Conservation (phyloP, 2,329 filamentous ascomycete species). For the Xylaria sp. region DNA sequence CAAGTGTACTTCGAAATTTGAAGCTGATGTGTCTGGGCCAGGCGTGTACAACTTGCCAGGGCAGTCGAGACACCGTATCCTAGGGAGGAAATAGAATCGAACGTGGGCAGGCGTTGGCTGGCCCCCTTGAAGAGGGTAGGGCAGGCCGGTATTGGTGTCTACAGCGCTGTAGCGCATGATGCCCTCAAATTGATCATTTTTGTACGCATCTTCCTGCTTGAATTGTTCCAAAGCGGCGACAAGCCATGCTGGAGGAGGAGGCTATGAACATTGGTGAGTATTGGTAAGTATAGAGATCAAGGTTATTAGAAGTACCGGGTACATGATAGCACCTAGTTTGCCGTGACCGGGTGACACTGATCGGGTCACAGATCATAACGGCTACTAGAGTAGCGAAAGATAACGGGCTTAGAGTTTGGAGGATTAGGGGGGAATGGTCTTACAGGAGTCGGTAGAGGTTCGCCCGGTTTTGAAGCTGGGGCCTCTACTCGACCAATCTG, state of each 20-base stretch:
- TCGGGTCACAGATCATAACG: slow-evolving; percentile 48
- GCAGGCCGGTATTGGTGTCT: slow-evolving; percentile 75
- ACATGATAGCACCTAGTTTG: slow-evolving; percentile 28
- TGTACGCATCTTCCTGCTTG: slow-evolving; percentile 70
- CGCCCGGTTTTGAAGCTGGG: slow-evolving; percentile 68
- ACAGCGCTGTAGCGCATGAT: slow-evolving; percentile 91
- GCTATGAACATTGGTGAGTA: slow-evolving; percentile 62
- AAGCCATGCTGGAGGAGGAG: slow-evolving; percentile 89
- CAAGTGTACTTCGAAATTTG: slow-evolving; percentile 93
- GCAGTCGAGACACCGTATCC: slow-evolving; percentile 93
- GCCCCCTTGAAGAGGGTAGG: slow-evolving; percentile 63
- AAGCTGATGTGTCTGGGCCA: slow-evolving; percentile 83
- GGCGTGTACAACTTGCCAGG: slow-evolving; percentile 94
- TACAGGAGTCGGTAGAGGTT: slow-evolving; percentile 69
- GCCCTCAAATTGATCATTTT: slow-evolving; percentile 85
- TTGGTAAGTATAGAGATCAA: slow-evolving; percentile 45
- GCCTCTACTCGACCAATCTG: slow-evolving; percentile 77
- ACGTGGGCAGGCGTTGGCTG: slow-evolving; percentile 70
- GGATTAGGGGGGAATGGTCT: slow-evolving; percentile 53
- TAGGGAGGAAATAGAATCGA: slow-evolving; percentile 84
- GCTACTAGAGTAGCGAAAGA: slow-evolving; percentile 49
- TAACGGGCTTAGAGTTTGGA: slow-evolving; percentile 40
- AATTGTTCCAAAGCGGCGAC: slow-evolving; percentile 77
- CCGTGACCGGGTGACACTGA: slow-evolving; percentile 35
- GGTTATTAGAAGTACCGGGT: slow-evolving; percentile 24